Evolutionary conservation across 441 rosid species (phyloP), one percentile per base, ranked within the genome.

Genomic region (Geranium incanum): DNA sequence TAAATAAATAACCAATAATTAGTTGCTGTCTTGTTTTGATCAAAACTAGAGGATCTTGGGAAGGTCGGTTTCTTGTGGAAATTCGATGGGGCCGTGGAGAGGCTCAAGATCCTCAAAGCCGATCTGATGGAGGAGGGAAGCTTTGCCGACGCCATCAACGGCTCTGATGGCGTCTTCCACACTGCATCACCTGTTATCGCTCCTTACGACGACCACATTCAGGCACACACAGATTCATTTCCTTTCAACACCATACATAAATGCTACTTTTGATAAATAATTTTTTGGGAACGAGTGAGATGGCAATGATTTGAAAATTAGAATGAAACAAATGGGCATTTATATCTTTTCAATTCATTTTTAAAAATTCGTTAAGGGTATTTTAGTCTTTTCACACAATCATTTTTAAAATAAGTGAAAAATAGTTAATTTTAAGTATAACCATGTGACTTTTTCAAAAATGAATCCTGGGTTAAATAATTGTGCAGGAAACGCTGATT

Each of bases 141-240:
- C 85, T 91, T 93, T 64, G 90, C 91, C 28, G 89, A 86, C 2
- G 93, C 97, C 8, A 72, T 88, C 6, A 68, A 78, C 15, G 94
- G 96, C 4, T 93, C 84, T 21, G 87, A 86, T 74, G 97, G 98
- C 9, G 97, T 93, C 64, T 93, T 91, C 77, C 97, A 89, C 78
- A 79, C 91, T 0, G 97, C 98, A n/a, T 87, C 97, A 1, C 92
- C 94, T 0, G 91, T 92, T 68, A 75, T 86, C 11, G 87, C 88
- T 75, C 87, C 90, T 18, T 84, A 82, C 6, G 88, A 86, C 36
- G 69, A 87, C 62, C 77, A 86, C 69, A 67, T 91, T 76, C 82
- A 87, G 84, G 97, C 8, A 39, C 43, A 4, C 43, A 39, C 74
- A 60, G 76, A 16, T 0, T 21, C 8, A 39, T 7, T 7, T 39